Conservation (phyloP, 2,329 filamentous ascomycete species). For the Periconia sp. region DNA sequence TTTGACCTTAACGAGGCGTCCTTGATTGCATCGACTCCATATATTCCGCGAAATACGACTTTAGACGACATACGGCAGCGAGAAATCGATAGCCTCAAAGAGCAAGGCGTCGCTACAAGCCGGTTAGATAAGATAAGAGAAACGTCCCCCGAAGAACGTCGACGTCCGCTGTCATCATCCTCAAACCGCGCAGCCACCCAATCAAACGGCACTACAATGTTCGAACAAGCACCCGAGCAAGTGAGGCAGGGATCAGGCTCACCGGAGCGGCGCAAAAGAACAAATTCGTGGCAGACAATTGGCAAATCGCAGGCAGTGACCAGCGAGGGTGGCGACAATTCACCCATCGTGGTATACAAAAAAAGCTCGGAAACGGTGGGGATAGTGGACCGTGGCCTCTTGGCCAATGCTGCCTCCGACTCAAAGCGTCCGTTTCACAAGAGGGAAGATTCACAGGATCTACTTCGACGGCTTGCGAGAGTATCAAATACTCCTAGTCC, state of each 20-base stretch:
- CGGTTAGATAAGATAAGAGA: conserved; percentile 35
- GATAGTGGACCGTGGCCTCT: conserved; percentile 32
- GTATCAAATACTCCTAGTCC: conserved; percentile 56
- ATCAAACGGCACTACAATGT: conserved; percentile 6
- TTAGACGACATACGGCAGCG: conserved; percentile 52
- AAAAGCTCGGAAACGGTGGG: conserved; percentile 41
- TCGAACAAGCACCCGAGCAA: conserved; percentile 9
- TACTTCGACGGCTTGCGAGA: conserved; percentile 54
- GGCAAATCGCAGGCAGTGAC: conserved; percentile 34
- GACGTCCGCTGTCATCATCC: conserved; percentile 22
- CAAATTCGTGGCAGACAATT: conserved; percentile 37
- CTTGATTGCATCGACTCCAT: conserved; percentile 56
- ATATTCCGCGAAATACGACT: conserved; percentile 47
- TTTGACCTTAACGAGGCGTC: conserved; percentile 55
- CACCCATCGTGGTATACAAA: conserved; percentile 42
- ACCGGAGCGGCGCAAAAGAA: conserved; percentile 26
- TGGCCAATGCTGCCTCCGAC: conserved; percentile 27
- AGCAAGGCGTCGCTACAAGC: conserved; percentile 38
- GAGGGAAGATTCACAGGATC: conserved; percentile 52
- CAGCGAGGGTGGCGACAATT: conserved; percentile 32
- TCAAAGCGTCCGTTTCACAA: conserved; percentile 37
- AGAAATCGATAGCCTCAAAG: conserved; percentile 48
- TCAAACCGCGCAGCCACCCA: conserved; percentile 14
- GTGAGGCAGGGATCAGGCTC: conserved; percentile 10
- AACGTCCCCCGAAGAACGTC: conserved; percentile 36